Percentiles rank a stretch among this genome's conserved stretches.
These are phyloP conservation scores for Somion occarium DNA, from an alignment of 1,284 basidiomycete species.

Conservation along the genomic window DNA sequence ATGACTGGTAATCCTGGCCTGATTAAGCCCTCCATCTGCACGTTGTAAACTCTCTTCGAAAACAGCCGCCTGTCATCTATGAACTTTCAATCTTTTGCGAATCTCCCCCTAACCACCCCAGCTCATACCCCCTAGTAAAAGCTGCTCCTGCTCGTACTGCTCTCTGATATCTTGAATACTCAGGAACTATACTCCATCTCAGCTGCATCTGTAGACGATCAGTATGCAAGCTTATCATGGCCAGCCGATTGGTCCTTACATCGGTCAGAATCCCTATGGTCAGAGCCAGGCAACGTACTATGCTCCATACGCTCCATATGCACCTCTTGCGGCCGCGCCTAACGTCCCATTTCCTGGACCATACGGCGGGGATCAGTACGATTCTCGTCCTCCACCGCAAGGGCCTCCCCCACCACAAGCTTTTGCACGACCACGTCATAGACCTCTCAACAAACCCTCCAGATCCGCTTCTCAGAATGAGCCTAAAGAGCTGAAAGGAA, in stretches of 20 bases:
- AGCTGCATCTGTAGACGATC: too few relatives aligned
- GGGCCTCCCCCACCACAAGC: background rate
- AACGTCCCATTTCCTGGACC: constrained; percentile 10
- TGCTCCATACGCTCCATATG: constrained; percentile 11
- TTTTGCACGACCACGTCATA: background rate
- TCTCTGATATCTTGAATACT: too few relatives aligned
- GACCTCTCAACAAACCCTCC: background rate
- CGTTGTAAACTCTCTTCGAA: background rate
- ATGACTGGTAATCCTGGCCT: background rate
- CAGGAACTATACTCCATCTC: too few relatives aligned
- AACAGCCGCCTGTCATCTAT: background rate
- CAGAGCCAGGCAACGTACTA: constrained; percentile 15
- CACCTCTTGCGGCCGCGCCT: constrained; percentile 2
- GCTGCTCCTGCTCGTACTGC: background rate
- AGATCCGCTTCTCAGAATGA: background rate
- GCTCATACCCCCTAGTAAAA: background rate
- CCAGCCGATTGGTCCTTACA: background rate
- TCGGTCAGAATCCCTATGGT: constrained; percentile 17
- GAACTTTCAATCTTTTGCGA: background rate
- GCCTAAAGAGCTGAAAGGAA: background rate
- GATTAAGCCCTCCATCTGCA: constrained; percentile 3
- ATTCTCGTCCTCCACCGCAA: background rate
- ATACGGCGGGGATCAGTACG: constrained; percentile 9
- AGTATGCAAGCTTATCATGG: constrained; percentile 23
- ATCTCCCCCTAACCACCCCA: background rate